Evolutionary conservation across 2,329 filamentous ascomycete genomes (phyloP), one percentile per base, ranked within the genome.

Genomic region (Penicillium sclerotigenum): DNA sequence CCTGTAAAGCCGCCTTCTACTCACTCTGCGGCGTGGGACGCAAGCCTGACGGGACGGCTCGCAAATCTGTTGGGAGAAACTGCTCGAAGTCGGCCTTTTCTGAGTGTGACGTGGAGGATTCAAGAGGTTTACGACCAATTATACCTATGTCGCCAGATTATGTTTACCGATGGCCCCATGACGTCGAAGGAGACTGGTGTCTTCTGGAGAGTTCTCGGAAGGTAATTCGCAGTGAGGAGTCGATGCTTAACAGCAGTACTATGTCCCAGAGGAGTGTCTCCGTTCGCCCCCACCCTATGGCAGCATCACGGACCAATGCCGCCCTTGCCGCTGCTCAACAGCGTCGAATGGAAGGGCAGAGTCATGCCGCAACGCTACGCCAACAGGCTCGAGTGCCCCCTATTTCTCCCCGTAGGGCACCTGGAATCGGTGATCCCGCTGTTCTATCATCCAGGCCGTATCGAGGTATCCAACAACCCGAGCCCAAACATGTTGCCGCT

Each of bases 321-420:
- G 75, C 75, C 3, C 65, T 77, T 22, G 70, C 64, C n/a, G 73
- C 73, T 38, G 74, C 73, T 18, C 74, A 77, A 31, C 67, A 74
- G 43, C 70, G 73, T 16, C 69, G 71, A n/a, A 66, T 71, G 54
- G 74, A 74, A 37, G 58, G 71, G 0, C 75, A 75, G 51, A 80
- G 75, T 46, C 78, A 79, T 60, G 78, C 78, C 3, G 78, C 78
- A 7, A 73, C 74, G 4, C 72, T 80, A 57, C 73, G 78, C 47
- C 77, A 79, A 59, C 76, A 78, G 59, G 75, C 75, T 34, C 55
- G 74, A 9, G 68, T 70, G n/a, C 66, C 69, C 5, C 64, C 68
- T 53, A 59, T 63, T 5, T 65, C 72, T 20, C 59, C 68, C 28
- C 64, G 69, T 42, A 71, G 65, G 33, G 57, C 65, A 9, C 57